These are phyloP conservation scores for Vinca minor DNA, from an alignment of 257 asterid species.

Conservation along the genomic window DNA sequence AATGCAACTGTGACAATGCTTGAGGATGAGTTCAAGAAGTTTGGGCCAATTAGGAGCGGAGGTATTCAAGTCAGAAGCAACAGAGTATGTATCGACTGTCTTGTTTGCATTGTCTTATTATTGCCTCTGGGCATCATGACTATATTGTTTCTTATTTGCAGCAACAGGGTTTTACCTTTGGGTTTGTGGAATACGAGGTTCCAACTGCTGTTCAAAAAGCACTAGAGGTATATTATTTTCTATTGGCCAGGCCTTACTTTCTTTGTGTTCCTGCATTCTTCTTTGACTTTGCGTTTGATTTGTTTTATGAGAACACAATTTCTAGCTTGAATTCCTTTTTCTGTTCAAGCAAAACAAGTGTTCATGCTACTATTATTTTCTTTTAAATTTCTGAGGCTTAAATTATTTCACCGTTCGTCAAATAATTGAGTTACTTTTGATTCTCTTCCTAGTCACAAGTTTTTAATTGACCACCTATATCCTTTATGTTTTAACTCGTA, in stretches of 20 bases:
- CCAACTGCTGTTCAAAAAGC: slow-evolving; percentile 38
- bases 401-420: background rate
- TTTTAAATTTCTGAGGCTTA: no score
- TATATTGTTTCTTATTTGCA: slow-evolving; percentile 13
- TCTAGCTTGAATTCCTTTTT: background rate
- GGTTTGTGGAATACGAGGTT: slow-evolving; percentile 42
- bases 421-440: no score
- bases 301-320: no score
- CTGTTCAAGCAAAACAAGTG: background rate
- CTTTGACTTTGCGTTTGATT: background rate
- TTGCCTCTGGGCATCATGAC: slow-evolving; percentile 4
- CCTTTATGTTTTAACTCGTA: background rate
- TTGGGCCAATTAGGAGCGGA: slow-evolving; percentile 68
- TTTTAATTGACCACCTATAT: background rate
- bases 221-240: slow-evolving; percentile 27
- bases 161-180: slow-evolving; percentile 30
- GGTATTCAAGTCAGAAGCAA: slow-evolving; percentile 91
- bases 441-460: background rate
- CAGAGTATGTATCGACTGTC: slow-evolving; percentile 42
- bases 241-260: background rate
- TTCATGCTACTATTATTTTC: background rate
- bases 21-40: slow-evolving; percentile 67
- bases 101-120: slow-evolving; percentile 1
- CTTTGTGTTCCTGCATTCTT: no score
- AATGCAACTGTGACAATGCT: slow-evolving; percentile 49